Conservation (phyloP, 2,329 filamentous ascomycete species). For the Macrophomina pseudophaseolina region DNA sequence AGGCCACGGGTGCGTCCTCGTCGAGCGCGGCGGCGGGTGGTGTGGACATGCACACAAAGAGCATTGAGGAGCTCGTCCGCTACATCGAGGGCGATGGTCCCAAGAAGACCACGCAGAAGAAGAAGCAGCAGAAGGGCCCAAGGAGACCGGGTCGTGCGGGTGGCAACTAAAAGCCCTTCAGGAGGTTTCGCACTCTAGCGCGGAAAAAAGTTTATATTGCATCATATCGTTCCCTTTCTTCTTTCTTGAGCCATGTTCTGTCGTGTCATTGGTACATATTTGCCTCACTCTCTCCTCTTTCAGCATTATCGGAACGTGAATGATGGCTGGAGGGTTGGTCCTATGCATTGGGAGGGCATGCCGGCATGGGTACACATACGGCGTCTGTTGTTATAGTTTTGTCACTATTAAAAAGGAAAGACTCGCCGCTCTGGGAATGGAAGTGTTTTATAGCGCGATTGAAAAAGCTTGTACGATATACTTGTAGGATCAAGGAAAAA, state of each 20-base stretch:
- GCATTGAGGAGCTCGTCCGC: slow-evolving; percentile 89
- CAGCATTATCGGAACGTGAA: slow-evolving; percentile 10
- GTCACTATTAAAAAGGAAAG: slow-evolving; percentile 18
- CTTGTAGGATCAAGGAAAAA: slow-evolving; percentile 11
- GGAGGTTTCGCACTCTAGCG: slow-evolving; percentile 8
- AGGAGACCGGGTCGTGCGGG: slow-evolving; percentile 25
- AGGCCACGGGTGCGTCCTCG: slow-evolving; percentile 45
- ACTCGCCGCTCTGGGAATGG: slow-evolving; percentile 22
- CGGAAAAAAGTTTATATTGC: slow-evolving; percentile 19
- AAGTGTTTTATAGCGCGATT: background rate
- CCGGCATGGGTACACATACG: slow-evolving; percentile 23
- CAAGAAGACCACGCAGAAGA: slow-evolving; percentile 24
- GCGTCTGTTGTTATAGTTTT: slow-evolving; percentile 13
- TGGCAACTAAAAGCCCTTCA: slow-evolving; percentile 21
- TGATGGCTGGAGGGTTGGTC: slow-evolving; percentile 5
- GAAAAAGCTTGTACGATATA: slow-evolving; percentile 18
- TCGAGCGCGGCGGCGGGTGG: slow-evolving; percentile 37
- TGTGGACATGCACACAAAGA: slow-evolving; percentile 61
- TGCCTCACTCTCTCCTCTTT: slow-evolving; percentile 15
- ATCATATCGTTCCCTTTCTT: slow-evolving; percentile 5
- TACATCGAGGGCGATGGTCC: slow-evolving; percentile 78
- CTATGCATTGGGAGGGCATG: slow-evolving; percentile 25
- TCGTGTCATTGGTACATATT: slow-evolving; percentile 12
- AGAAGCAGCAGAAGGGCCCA: slow-evolving; percentile 25
- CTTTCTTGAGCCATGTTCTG: slow-evolving; percentile 2